A percentile compares a stretch with the other conserved stretches of the same genome.
Conservation (phyloP, 495 filamentous ascomycete species). For the Wilcoxina mikolae region DNA sequence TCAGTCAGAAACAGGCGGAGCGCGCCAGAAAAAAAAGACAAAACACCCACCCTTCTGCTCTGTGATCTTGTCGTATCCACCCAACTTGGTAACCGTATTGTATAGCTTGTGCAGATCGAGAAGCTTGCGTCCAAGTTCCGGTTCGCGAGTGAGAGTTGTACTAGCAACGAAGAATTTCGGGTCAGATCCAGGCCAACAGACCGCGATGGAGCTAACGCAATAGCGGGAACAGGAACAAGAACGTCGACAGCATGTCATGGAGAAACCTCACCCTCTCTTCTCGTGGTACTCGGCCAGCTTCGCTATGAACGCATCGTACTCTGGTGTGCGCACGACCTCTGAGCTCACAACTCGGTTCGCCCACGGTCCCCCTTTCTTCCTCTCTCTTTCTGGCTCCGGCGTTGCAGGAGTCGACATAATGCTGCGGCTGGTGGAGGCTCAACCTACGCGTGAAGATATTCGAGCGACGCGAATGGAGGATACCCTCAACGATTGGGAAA, state of each 20-base stretch:
- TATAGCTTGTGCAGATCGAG: conserved; percentile 59
- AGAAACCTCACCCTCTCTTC: conserved; percentile 44
- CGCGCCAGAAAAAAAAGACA: background rate
- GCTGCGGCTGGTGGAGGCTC: no score
- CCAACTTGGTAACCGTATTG: conserved; percentile 50
- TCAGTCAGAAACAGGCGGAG: background rate
- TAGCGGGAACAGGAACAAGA: background rate
- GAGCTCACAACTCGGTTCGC: conserved; percentile 32
- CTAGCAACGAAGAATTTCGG: conserved; percentile 28
- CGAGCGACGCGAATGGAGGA: no score
- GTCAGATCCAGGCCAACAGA: background rate
- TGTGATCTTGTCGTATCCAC: conserved; percentile 69
- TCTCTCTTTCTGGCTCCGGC: no score
- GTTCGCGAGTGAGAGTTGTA: conserved; percentile 55
- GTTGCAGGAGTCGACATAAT: no score
- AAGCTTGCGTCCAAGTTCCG: conserved; percentile 53
- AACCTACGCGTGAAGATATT: no score
- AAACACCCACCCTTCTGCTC: conserved; percentile 43
- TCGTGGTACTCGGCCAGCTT: conserved; percentile 51
- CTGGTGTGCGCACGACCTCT: conserved; percentile 40
- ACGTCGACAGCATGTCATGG: conserved; percentile 3
- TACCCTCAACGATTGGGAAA: no score
- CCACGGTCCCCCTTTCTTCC: conserved; percentile 28
- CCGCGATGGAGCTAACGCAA: background rate
- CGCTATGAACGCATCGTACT: conserved; percentile 56